Evolutionary conservation across 2,329 filamentous ascomycete genomes (phyloP).

Genomic region (Zymoseptoria crescenta): DNA sequence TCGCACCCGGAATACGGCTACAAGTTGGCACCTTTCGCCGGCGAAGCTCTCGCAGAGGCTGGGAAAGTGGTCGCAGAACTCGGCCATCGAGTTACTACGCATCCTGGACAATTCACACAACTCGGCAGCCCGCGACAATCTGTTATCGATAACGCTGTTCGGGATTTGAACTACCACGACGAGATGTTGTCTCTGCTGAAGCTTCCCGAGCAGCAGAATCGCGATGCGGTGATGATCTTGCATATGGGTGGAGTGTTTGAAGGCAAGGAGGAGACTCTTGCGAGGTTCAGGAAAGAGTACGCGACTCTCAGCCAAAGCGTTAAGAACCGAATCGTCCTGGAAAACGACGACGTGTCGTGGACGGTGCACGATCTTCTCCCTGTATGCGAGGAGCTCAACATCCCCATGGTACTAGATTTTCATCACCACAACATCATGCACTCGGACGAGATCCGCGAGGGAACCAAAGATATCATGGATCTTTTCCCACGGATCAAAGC

Average conservation of each 20-base stretch:
- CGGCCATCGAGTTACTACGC: slow-evolving; percentile 78
- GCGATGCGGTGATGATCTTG: slow-evolving; percentile 87
- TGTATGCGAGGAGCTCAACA: slow-evolving; percentile 65
- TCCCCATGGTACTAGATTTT: slow-evolving; percentile 50
- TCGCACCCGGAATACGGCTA: slow-evolving; percentile 85
- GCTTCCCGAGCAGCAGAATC: slow-evolving; percentile 68
- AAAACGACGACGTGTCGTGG: slow-evolving; percentile 93
- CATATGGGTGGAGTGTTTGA: slow-evolving; percentile 91
- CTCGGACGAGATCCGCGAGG: slow-evolving; percentile 62
- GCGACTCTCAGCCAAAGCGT: slow-evolving; percentile 56
- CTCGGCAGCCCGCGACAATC: slow-evolving; percentile 71
- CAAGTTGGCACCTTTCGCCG: slow-evolving; percentile 72
- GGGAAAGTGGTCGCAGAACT: slow-evolving; percentile 69
- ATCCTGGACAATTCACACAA: slow-evolving; percentile 90
- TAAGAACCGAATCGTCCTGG: slow-evolving; percentile 75
- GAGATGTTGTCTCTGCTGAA: slow-evolving; percentile 73
- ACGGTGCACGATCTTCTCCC: slow-evolving; percentile 86
- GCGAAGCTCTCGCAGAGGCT: slow-evolving; percentile 65
- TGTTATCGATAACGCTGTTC: slow-evolving; percentile 67
- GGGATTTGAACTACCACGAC: slow-evolving; percentile 81
- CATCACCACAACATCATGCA: slow-evolving; percentile 96
- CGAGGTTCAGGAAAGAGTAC: slow-evolving; percentile 73
- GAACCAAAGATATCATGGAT: slow-evolving; percentile 69
- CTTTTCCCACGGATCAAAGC: slow-evolving; percentile 70
- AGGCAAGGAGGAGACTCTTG: slow-evolving; percentile 70